phyloP scores from a whole-genome alignment of 108 stramenopile genomes.

The Fragilariopsis cylindrus region DNA sequence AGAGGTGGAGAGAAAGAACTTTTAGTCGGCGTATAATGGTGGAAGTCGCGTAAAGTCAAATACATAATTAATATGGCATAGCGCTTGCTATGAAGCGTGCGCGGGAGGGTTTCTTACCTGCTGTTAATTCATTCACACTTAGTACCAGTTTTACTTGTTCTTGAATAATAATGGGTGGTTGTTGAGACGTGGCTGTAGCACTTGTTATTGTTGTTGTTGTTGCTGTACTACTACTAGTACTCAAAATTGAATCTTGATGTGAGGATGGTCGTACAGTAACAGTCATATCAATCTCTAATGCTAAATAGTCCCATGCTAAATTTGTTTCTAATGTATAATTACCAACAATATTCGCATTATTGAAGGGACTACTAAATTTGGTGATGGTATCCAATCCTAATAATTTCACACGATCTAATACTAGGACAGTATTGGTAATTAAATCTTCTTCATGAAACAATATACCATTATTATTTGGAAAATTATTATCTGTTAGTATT shows the following conservation, averaged over 20 bases:
- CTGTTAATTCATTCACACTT: constrained; percentile 25
- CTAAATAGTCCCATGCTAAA: constrained; percentile 54
- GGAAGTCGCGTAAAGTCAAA: too few species aligned
- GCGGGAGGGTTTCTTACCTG: too few species aligned
- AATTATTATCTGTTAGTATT: constrained; percentile 8
- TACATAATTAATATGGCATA: too few species aligned
- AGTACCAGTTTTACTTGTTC: constrained; percentile 51
- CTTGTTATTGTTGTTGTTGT: constrained; percentile 5
- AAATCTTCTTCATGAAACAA: constrained; percentile 61
- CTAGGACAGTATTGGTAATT: constrained; percentile 56
- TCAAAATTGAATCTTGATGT: constrained; percentile 31
- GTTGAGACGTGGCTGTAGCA: constrained; percentile 2
- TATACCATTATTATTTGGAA: constrained; percentile 19
- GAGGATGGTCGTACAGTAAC: constrained; percentile 42
- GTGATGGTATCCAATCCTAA: constrained; percentile 66
- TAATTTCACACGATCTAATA: constrained; percentile 42
- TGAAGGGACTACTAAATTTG: constrained; percentile 43
- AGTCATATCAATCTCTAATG: constrained; percentile 49
- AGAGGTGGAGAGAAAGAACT: too few species aligned
- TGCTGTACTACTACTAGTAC: constrained; percentile 4
- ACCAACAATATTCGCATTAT: constrained; percentile 12
- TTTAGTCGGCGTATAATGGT: too few species aligned
- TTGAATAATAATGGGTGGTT: too few species aligned
- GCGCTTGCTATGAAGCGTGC: too few species aligned
- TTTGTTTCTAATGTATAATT: constrained; percentile 59